Conservation (phyloP, 805 yeast species). For the Ogataea salicorniae region DNA sequence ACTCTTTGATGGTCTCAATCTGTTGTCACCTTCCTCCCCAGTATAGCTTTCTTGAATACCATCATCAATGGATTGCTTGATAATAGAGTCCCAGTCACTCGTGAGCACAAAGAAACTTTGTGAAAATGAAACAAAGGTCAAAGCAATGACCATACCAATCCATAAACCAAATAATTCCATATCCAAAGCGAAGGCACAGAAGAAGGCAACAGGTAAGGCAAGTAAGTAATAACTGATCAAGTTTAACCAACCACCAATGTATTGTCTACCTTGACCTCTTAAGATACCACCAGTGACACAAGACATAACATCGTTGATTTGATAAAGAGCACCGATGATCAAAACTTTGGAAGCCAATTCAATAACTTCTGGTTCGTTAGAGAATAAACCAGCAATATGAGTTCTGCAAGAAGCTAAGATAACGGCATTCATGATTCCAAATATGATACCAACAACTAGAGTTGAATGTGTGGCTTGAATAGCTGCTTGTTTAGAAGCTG, state of each 20-base stretch:
- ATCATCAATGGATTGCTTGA: constrained; percentile 26
- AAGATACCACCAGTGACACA: constrained; percentile 73
- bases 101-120: constrained; percentile 32
- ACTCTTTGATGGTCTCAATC: constrained; percentile 9
- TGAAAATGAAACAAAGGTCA: constrained; percentile 41
- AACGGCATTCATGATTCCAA: constrained; percentile 42
- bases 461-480: constrained; percentile 34
- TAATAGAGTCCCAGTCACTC: constrained; percentile 29
- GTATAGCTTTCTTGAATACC: constrained; percentile 14
- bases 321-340: constrained; percentile 64
- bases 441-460: constrained; percentile 27
- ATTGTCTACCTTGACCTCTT: constrained; percentile 74
- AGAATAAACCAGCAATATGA: constrained; percentile 48
- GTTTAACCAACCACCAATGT: constrained; percentile 56
- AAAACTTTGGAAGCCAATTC: constrained; percentile 44
- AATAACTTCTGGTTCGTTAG: constrained; percentile 55
- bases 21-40: constrained; percentile 2
- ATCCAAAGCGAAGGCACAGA: constrained; percentile 45
- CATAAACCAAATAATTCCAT: constrained; percentile 57
- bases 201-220: constrained; percentile 57
- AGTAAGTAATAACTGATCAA: constrained; percentile 53
- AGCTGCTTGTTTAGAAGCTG: constrained; percentile 32
- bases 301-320: constrained; percentile 62
- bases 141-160: constrained; percentile 54
- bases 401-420: constrained; percentile 39